These are phyloP conservation scores for Eucalyptus curtisii DNA, from an alignment of 345 rosid genomes.

Conservation along the genomic window DNA sequence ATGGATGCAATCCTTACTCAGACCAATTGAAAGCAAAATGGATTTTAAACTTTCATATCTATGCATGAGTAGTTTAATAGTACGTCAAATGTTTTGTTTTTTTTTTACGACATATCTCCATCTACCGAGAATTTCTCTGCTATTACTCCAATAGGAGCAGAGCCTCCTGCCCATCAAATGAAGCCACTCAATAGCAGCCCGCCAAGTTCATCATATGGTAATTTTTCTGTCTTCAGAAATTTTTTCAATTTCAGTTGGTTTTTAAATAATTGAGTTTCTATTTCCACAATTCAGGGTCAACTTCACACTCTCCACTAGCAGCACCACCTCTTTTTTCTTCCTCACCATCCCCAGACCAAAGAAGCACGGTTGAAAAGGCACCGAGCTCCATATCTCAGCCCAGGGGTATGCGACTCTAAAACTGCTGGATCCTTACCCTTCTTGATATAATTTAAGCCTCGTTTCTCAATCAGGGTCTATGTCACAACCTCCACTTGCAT, in stretches of 20 bases:
- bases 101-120: neutral
- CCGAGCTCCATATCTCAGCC: neutral
- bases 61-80: neutral
- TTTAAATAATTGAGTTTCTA: neutral
- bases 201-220: conserved; percentile 8
- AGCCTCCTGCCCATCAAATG: neutral
- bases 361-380: neutral
- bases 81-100: neutral
- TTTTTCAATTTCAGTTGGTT: neutral
- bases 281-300: neutral
- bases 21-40: neutral
- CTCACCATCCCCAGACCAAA: neutral
- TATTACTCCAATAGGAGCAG: conserved; percentile 14
- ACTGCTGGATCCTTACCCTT: neutral
- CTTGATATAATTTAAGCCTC: neutral
- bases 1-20: neutral
- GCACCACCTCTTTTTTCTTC: neutral
- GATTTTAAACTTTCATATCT: neutral
- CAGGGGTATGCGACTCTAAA: neutral
- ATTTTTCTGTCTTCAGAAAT: neutral
- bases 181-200: conserved; percentile 3
- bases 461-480: conserved; percentile 14
- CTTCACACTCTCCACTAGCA: neutral
- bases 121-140: conserved; percentile 9
- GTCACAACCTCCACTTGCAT: conserved; percentile 11